Evolutionary conservation across 2,329 filamentous ascomycete species (phyloP).

Genomic region (Clarireedia monteithiana): DNA sequence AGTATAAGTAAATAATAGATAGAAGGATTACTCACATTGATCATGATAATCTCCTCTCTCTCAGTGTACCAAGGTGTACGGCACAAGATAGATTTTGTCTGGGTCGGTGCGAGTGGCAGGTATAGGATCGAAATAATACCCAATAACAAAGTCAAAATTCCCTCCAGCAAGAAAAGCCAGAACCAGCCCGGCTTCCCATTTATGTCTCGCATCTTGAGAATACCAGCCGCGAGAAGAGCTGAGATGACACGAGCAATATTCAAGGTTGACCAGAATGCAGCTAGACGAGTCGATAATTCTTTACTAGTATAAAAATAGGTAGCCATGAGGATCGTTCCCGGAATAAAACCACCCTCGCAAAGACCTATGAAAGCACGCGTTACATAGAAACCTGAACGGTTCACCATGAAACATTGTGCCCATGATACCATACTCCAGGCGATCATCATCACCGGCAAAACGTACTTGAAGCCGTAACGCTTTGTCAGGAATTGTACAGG

Average conservation of each 20-base stretch:
- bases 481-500: constrained; percentile 45
- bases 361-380: constrained; percentile 24
- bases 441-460: constrained; percentile 45
- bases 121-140: constrained; percentile 7
- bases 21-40: constrained; percentile 34
- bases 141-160: constrained; percentile 33
- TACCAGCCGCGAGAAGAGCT: constrained; percentile 48
- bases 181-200: constrained; percentile 48
- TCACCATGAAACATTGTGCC: constrained; percentile 35
- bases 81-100: background rate
- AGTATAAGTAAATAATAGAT: background rate
- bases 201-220: constrained; percentile 46
- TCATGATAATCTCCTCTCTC: constrained; percentile 53
- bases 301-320: constrained; percentile 64
- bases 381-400: constrained; percentile 30
- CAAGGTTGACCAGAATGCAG: constrained; percentile 59
- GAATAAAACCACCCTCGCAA: constrained; percentile 45
- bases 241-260: constrained; percentile 42
- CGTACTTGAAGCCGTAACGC: constrained; percentile 44
- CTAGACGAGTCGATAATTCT: constrained; percentile 56
- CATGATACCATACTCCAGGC: constrained; percentile 43
- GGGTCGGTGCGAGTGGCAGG: background rate
- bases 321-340: constrained; percentile 52
- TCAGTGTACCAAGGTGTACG: constrained; percentile 46
- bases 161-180: constrained; percentile 51